Evolutionary conservation across 306 rosid genomes (phyloP), one percentile per base, ranked within the genome.

Genomic region (Coriaria nepalensis): DNA sequence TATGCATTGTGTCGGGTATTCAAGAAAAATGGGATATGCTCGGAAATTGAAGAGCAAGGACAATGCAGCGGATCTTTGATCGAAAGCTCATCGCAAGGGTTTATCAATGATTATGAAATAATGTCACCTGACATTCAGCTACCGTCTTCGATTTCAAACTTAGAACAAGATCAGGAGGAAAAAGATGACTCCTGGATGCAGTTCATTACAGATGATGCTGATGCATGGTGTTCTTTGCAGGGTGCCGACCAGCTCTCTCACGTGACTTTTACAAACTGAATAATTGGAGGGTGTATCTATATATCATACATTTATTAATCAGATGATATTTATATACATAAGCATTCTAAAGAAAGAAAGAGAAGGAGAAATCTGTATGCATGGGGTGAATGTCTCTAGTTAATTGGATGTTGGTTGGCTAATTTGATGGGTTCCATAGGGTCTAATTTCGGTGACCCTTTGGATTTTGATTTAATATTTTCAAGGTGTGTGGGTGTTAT

Each of bases 101-200:
- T 70, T 14, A 60, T 62, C 35, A 77, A 81, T 35, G 95, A 90
- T 45, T 63, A 73, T 9, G 95, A 90, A 59, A 81, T 75, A 10
- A 68, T 75, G 78, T 90, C 97, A 0, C 97, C 95, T 0, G 97
- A 84, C 12, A 63, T 75, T 54, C 75, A 68, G 6, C 86, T 79
- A 56, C 75, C 78, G 13, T 73, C 94, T 2, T 64, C 73, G 5
- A 71, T 87, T 20, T 87, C 87, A 9, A 81, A 79, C 59, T 63
- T 65, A 47, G 86, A 81, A 8, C 50, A 53, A 13, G 70, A 65
- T 47, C 87, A 78, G 55, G 95, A 88, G 54, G 97, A 84, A 38
- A 90, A 81, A 64, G 95, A 90, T 49, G 95, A 90, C 64, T 84
- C 93, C 5, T 90, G 97, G 95, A 81, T 84, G 97, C 97, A 81